A percentile compares a stretch with the other conserved stretches of the same genome.
These are phyloP conservation scores for Rhodofomes roseus DNA, from an alignment of 1,284 basidiomycete species.

Conservation along the genomic window DNA sequence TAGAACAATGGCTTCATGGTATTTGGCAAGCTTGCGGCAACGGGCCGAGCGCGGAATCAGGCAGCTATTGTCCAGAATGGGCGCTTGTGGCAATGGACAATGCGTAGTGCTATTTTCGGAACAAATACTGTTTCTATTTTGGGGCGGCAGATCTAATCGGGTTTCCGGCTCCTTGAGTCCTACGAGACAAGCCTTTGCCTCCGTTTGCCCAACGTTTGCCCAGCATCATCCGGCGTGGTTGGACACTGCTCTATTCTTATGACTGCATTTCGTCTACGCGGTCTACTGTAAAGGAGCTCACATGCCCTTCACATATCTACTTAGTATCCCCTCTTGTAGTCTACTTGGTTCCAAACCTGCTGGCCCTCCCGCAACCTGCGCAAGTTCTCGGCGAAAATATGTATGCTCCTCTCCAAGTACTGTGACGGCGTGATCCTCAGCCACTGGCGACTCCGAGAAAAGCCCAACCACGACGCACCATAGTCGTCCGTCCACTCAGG, in stretches of 20 bases:
- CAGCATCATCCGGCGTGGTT: too few species aligned
- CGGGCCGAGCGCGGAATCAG: background rate
- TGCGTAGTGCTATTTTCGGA: background rate
- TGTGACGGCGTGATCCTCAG: background rate
- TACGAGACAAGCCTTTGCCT: too few species aligned
- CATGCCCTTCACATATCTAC: background rate
- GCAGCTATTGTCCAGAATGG: background rate
- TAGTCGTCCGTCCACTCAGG: background rate
- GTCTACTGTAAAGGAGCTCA: background rate
- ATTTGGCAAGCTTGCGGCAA: background rate
- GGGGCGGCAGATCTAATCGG: too few species aligned
- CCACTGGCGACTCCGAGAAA: too few species aligned
- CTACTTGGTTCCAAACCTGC: background rate
- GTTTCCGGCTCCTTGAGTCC: too few species aligned
- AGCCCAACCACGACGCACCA: background rate
- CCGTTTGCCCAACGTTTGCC: too few species aligned
- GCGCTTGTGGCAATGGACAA: background rate
- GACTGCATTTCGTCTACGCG: too few species aligned
- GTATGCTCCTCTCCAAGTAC: background rate
- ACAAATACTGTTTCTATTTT: background rate
- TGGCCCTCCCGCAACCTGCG: background rate
- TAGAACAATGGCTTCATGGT: background rate
- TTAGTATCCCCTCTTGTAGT: background rate
- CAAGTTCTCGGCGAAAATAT: background rate
- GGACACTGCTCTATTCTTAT: too few species aligned